Base-by-base conservation (phyloP, 345 rosid genomes). In the Reutealis trisperma region DNA sequence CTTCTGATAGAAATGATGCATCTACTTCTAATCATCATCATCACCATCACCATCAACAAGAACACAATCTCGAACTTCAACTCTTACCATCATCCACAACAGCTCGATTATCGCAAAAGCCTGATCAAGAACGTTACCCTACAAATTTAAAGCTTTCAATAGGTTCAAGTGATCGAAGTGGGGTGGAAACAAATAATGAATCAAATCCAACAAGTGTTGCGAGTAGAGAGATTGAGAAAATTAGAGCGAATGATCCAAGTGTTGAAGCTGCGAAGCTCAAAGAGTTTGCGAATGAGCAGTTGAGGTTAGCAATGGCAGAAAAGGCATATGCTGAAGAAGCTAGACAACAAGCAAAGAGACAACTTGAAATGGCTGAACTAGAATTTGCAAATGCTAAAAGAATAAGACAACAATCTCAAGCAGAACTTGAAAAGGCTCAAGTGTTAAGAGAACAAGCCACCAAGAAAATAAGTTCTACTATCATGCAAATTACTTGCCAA, bases 401-500 rank as follows among this genome's bases (percentile, higher is more conserved):
- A 88, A 89, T 91, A 64, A 88, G 95, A 76, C 95, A 91, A 70
- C 90, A 80, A 82, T 93, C 97, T 42, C 87, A 87, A 63, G 82
- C 85, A 51, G 97, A 92, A 68, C 84, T 92, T 0, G 95, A 88
- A 69, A 91, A 86, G 82, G 95, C 97, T 72, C 90, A 88, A 34
- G 70, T 72, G 66, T 80, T 91, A 77, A 89, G 87, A 78, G 90
- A 89, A 47, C 88, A 92, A 73, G 90, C 97, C 4, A 82, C 86
- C n/a, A 92, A 87, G 83, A 89, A 85, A 81, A 87, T 91, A 19
- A 91, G 86, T 62, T 77, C 93, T 7, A 82, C 91, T 5, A 83
- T 89, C 24, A 83, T 92, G 90, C 90, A 87, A 58, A 86, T 92
- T 55, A 92, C 97, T 76, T 92, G 97, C 73, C 91, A 88, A 75